These are phyloP conservation scores for Suillus weaverae DNA, from an alignment of 768 basidiomycete genomes.

Conservation along the genomic window DNA sequence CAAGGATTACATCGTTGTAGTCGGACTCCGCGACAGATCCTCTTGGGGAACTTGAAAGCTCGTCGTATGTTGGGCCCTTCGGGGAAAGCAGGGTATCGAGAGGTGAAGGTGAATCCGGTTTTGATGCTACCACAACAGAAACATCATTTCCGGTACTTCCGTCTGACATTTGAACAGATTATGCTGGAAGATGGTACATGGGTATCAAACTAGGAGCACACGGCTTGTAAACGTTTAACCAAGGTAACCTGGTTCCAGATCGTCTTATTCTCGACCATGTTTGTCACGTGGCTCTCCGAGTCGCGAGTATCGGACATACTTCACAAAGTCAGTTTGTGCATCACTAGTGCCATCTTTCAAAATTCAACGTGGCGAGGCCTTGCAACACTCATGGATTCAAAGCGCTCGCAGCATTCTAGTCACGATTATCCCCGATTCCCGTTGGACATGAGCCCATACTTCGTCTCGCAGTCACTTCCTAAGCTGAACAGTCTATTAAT, in stretches of 20 bases:
- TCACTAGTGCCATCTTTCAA: neutral
- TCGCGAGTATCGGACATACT: neutral
- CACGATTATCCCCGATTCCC: neutral
- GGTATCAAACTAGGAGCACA: neutral
- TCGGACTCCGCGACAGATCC: conserved; percentile 58
- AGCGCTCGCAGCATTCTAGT: neutral
- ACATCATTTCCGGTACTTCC: conserved; percentile 15
- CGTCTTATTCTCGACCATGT: neutral
- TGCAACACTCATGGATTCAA: neutral
- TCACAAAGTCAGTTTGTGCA: neutral
- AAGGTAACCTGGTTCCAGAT: neutral
- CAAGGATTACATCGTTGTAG: conserved; percentile 58
- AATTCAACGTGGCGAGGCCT: neutral
- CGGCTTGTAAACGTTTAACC: neutral
- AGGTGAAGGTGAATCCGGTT: conserved; percentile 20
- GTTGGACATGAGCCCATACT: neutral
- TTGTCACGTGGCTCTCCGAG: conserved; percentile 2
- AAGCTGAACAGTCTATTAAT: conserved; percentile 3
- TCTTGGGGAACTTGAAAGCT: conserved; percentile 23
- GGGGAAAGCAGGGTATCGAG: conserved; percentile 57
- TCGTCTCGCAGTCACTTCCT: neutral
- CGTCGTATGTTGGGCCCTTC: conserved; percentile 32
- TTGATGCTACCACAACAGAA: conserved; percentile 7
- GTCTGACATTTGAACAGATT: conserved; percentile 20
- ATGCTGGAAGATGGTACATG: conserved; percentile 15